Evolutionary conservation across 495 filamentous ascomycete species (phyloP).

Genomic region (Jackrogersella multiformis): DNA sequence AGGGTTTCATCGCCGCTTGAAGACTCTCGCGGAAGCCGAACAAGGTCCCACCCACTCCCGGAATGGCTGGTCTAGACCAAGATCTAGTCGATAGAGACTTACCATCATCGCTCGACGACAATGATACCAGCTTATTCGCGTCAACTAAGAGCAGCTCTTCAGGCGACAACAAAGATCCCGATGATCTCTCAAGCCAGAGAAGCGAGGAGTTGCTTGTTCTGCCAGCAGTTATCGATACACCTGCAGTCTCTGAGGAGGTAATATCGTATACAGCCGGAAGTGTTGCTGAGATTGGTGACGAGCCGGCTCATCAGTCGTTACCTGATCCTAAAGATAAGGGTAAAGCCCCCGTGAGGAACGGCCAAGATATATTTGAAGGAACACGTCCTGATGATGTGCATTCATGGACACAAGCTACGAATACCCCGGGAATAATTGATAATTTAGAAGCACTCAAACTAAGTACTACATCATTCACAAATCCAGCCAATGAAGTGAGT

Average conservation of each 20-base stretch:
- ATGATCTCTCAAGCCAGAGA: not conserved
- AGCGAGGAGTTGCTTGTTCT: not conserved
- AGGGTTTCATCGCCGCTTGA: not conserved
- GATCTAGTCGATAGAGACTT: conserved; percentile 16
- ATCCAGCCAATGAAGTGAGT: not conserved
- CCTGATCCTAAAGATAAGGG: conserved; percentile 13
- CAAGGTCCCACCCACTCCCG: conserved; percentile 8
- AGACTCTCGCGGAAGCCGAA: not conserved
- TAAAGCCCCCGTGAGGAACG: conserved; percentile 10
- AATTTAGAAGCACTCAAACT: not conserved
- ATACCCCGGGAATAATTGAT: not conserved
- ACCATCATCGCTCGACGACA: not conserved
- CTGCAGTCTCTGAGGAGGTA: not conserved
- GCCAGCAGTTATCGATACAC: not conserved
- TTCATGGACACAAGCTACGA: not conserved
- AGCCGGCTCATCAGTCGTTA: not conserved
- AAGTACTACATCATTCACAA: not conserved
- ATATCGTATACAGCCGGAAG: not conserved
- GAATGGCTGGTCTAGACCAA: conserved; percentile 24
- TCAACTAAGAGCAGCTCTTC: not conserved
- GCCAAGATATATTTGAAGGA: not conserved
- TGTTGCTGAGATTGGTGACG: not conserved
- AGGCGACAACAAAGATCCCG: not conserved
- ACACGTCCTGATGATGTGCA: not conserved
- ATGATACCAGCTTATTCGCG: not conserved